phyloP scores from a whole-genome alignment of 1,284 basidiomycete species.

The Acaromyces ingoldii region DNA sequence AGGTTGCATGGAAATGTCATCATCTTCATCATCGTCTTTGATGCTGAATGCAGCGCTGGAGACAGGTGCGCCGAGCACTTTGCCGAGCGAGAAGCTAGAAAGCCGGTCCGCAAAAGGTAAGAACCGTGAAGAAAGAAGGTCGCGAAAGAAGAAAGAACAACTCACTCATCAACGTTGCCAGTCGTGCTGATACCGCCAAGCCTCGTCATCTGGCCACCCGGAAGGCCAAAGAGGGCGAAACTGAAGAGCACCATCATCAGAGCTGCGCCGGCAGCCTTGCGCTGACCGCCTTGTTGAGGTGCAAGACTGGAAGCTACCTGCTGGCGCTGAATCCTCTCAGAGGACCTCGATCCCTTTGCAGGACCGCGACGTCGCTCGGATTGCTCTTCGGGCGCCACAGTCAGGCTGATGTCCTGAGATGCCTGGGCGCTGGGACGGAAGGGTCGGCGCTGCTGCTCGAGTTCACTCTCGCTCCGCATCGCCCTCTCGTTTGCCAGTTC shows the following conservation, averaged over 20 bases:
- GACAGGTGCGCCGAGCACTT: constrained; percentile 3
- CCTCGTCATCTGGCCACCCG: background rate
- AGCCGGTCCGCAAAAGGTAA: background rate
- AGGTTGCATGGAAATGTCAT: constrained; percentile 11
- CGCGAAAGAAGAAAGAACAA: too few relatives aligned
- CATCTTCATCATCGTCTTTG: constrained; percentile 13
- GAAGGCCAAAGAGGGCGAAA: constrained; percentile 18
- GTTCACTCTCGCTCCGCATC: background rate
- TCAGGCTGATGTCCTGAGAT: background rate
- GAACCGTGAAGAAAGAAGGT: background rate
- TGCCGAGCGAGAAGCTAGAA: constrained; percentile 2
- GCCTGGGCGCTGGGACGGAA: background rate
- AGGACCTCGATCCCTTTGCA: background rate
- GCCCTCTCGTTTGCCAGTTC: constrained; percentile 8
- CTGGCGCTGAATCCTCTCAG: background rate
- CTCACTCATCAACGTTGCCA: constrained; percentile 4
- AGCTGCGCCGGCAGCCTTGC: constrained; percentile 13
- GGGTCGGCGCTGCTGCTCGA: background rate
- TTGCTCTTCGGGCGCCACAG: background rate
- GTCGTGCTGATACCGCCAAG: constrained; percentile 3
- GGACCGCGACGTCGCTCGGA: background rate
- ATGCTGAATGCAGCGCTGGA: constrained; percentile 7
- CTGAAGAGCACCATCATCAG: constrained; percentile 21
- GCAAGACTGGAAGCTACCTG: background rate
- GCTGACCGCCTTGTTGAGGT: background rate